Percentiles rank a stretch among this genome's conserved stretches.
phyloP scores from a whole-genome alignment of 176 grass and related monocot species.

The Bonia amplexicaulis region DNA sequence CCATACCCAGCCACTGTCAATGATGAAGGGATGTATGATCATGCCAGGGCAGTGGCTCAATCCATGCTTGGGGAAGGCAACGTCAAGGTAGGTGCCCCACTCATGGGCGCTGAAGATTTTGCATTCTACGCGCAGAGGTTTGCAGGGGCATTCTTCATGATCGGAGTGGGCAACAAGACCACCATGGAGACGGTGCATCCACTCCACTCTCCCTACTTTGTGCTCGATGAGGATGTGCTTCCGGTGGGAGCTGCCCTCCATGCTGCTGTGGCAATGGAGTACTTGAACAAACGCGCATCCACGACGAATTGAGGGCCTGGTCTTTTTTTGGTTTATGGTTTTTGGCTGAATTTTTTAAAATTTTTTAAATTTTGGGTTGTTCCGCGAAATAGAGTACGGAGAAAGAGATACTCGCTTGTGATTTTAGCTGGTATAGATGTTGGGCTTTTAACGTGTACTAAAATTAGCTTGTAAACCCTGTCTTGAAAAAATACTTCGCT shows the following conservation, averaged over 20 bases:
- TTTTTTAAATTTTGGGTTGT: no score
- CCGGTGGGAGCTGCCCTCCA: constrained; percentile 54
- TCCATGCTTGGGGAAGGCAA: constrained; percentile 44
- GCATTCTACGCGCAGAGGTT: constrained; percentile 49
- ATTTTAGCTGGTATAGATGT: no score
- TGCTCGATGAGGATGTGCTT: constrained; percentile 53
- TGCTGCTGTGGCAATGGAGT: constrained; percentile 60
- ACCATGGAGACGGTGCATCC: constrained; percentile 4
- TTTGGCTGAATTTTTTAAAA: no score
- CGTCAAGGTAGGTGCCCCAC: not conserved
- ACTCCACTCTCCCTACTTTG: constrained; percentile 51
- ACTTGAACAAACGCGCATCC: constrained; percentile 27
- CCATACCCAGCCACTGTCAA: constrained; percentile 58
- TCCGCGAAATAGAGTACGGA: no score
- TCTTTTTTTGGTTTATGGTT: no score
- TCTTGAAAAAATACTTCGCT: no score
- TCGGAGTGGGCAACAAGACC: constrained; percentile 37
- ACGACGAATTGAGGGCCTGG: not conserved
- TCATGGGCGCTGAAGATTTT: constrained; percentile 58
- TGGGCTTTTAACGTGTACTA: no score
- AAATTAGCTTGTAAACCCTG: no score
- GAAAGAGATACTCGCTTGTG: no score
- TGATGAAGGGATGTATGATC: constrained; percentile 46
- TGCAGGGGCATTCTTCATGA: constrained; percentile 40
- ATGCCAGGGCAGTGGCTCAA: constrained; percentile 42